Percentiles rank a stretch among this genome's conserved stretches.
phyloP scores from a whole-genome alignment of 73 alveolate genomes.

The Urostyla sp. region DNA sequence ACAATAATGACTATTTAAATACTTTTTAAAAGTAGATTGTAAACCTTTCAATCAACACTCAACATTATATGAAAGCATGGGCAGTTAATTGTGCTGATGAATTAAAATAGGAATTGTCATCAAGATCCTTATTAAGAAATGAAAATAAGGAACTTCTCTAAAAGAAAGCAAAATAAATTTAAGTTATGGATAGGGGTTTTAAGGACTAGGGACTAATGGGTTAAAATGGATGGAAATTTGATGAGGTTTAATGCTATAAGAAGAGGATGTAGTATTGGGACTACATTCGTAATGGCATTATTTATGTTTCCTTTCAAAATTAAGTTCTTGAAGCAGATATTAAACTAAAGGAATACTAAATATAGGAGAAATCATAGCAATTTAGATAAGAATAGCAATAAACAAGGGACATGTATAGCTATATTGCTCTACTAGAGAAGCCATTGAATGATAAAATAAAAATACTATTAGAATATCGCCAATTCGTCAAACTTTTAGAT shows the following conservation, averaged over 20 bases:
- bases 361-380: constrained; percentile 37
- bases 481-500: constrained; percentile 10
- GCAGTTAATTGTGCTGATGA: constrained; percentile 73
- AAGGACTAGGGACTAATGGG: constrained; percentile 28
- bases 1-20: constrained; percentile 33
- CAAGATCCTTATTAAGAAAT: constrained; percentile 27
- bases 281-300: constrained; percentile 61
- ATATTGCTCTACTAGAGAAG: constrained; percentile 59
- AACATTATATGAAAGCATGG: constrained; percentile 57
- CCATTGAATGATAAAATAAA: constrained; percentile 63
- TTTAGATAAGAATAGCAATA: constrained; percentile 52
- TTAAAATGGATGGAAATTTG: too few species aligned
- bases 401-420: constrained; percentile 49
- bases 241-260: constrained; percentile 47
- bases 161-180: constrained; percentile 17
- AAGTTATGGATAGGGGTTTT: constrained; percentile 8
- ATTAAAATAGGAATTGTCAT: constrained; percentile 45
- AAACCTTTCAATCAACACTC: constrained; percentile 25
- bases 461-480: constrained; percentile 16
- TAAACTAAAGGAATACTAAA: constrained; percentile 13
- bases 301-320: constrained; percentile 43
- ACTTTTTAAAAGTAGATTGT: constrained; percentile 50
- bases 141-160: constrained; percentile 13
- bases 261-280: constrained; percentile 65
- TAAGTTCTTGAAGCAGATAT: constrained; percentile 5